These are phyloP conservation scores for Boletus vermiculosoides DNA, from an alignment of 768 basidiomycete species.

Conservation along the genomic window DNA sequence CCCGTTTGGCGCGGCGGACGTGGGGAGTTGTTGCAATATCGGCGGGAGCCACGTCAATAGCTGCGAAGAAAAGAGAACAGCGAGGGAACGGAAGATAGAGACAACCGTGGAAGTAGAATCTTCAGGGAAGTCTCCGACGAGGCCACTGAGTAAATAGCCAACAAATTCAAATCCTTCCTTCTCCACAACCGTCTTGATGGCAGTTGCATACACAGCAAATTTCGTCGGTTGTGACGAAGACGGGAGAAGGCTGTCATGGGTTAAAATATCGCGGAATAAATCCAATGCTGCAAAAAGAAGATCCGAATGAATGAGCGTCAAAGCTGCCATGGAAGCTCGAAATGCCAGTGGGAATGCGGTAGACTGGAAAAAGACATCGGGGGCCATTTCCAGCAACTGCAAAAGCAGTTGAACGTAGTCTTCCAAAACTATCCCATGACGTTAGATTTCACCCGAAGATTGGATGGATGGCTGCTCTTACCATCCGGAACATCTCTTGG, in stretches of 20 bases:
- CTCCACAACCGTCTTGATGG: slow-evolving; percentile 60
- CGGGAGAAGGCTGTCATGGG: slow-evolving; percentile 66
- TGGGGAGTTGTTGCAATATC: slow-evolving; percentile 69
- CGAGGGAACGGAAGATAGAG: slow-evolving; percentile 71
- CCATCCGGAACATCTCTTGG: slow-evolving; percentile 85
- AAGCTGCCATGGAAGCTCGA: slow-evolving; percentile 69
- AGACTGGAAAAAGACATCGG: slow-evolving; percentile 78
- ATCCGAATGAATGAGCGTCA: slow-evolving; percentile 81
- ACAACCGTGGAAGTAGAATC: slow-evolving; percentile 74
- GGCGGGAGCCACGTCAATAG: slow-evolving; percentile 70
- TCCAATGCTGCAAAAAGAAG: slow-evolving; percentile 82
- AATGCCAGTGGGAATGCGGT: slow-evolving; percentile 76
- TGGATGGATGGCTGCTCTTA: slow-evolving; percentile 39
- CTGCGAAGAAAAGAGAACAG: slow-evolving; percentile 64
- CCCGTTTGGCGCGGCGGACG: slow-evolving; percentile 54
- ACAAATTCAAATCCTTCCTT: slow-evolving; percentile 74
- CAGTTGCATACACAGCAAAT: slow-evolving; percentile 56
- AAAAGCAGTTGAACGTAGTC: slow-evolving; percentile 86
- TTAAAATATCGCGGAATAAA: slow-evolving; percentile 70
- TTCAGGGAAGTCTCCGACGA: slow-evolving; percentile 87
- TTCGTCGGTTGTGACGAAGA: slow-evolving; percentile 53
- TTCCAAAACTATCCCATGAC: slow-evolving; percentile 70
- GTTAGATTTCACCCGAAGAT: slow-evolving; percentile 3
- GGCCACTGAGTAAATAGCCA: slow-evolving; percentile 66
- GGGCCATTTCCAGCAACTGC: slow-evolving; percentile 62